Conservation (phyloP, 2,329 filamentous ascomycete genomes). For the Colletotrichum camelliae region DNA sequence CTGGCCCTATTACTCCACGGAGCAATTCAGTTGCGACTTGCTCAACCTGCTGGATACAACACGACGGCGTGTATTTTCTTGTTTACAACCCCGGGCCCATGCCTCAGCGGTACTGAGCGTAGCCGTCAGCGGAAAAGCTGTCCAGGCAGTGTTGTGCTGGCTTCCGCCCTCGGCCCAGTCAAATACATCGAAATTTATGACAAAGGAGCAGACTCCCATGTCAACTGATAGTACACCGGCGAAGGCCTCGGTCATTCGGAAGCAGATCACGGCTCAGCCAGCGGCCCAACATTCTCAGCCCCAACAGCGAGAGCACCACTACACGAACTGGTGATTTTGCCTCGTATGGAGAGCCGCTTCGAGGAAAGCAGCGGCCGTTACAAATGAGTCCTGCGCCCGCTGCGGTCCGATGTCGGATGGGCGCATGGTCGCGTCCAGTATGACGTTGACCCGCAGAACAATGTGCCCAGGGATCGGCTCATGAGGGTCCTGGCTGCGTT, state of each 20-base stretch:
- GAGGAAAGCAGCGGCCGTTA: background rate
- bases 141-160: background rate
- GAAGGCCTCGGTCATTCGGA: background rate
- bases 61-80: too few relatives aligned
- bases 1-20: too few relatives aligned
- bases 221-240: background rate
- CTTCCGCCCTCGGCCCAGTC: background rate
- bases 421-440: background rate
- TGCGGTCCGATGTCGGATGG: fast-evolving
- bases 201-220: background rate
- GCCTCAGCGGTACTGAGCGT: fast-evolving
- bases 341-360: background rate
- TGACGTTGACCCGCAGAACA: background rate
- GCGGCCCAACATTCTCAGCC: too few relatives aligned
- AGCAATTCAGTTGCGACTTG: too few relatives aligned
- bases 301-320: background rate
- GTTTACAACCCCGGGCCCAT: background rate
- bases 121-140: background rate
- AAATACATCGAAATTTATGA: background rate
- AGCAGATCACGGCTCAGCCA: background rate
- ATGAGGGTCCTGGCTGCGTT: background rate
- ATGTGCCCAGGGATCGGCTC: fast-evolving
- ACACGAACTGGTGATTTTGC: background rate
- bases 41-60: too few relatives aligned
- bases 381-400: background rate